A percentile compares a stretch with the other conserved stretches of the same genome.
These are phyloP conservation scores for Exophiala lecanii-corni DNA, from an alignment of 2,329 filamentous ascomycete genomes.

Conservation along the genomic window DNA sequence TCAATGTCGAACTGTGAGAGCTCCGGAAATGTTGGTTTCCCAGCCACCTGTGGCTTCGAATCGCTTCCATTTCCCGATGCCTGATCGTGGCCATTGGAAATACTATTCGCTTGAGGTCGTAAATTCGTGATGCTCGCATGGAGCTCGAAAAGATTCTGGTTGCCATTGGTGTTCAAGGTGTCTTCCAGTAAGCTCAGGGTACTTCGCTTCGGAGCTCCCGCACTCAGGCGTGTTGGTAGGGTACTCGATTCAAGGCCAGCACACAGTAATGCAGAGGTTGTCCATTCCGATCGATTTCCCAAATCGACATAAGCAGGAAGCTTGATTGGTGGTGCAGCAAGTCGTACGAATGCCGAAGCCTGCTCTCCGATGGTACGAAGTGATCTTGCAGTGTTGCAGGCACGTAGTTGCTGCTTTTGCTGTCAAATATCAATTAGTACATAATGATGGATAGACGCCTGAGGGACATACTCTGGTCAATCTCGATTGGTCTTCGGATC, in stretches of 20 bases:
- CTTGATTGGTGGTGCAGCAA: slow-evolving; percentile 57
- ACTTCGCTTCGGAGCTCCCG: slow-evolving; percentile 39
- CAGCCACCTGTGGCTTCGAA: not conserved
- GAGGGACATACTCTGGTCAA: slow-evolving; percentile 50
- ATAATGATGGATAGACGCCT: no score
- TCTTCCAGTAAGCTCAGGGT: slow-evolving; percentile 61
- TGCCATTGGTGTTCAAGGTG: slow-evolving; percentile 68
- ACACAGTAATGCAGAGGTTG: slow-evolving; percentile 70
- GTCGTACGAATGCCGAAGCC: slow-evolving; percentile 72
- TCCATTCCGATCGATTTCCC: slow-evolving; percentile 67
- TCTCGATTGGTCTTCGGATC: slow-evolving; percentile 60
- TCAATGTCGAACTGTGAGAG: slow-evolving; percentile 34
- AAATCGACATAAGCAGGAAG: slow-evolving; percentile 57
- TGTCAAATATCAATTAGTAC: slow-evolving; percentile 24
- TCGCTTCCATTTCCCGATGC: slow-evolving; percentile 5
- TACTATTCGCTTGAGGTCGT: slow-evolving; percentile 5
- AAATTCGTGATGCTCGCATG: slow-evolving; percentile 54
- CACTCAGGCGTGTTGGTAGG: slow-evolving; percentile 66
- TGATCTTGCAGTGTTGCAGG: slow-evolving; percentile 70
- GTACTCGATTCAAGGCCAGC: slow-evolving; percentile 74
- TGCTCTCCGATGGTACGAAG: slow-evolving; percentile 64
- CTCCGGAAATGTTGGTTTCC: not conserved
- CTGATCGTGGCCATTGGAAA: slow-evolving; percentile 7
- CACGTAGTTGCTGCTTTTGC: slow-evolving; percentile 58
- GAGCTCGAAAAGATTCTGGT: slow-evolving; percentile 71